Base-by-base conservation (phyloP, 2,329 filamentous ascomycete species). In the Pezicula neosporulosa region DNA sequence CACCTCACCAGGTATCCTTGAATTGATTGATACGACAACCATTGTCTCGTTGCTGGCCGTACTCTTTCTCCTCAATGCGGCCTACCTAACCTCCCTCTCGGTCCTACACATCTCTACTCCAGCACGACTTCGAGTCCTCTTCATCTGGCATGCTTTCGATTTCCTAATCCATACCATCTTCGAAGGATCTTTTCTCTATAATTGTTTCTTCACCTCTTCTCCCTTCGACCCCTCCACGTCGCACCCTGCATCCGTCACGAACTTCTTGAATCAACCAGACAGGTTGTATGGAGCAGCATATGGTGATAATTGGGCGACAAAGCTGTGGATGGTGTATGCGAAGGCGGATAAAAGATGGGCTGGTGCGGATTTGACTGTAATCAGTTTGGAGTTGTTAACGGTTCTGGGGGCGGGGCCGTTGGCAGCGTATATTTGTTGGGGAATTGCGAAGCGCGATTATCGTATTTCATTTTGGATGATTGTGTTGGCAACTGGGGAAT, bases 91-190 rank as follows among this genome's bases (percentile, higher is more conserved):
- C 19, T 83, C 81, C 9, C 71, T 72, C 28, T 60, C 56, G 45
- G 70, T 68, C 74, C 48, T 79, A 9, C 38, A 44, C 0, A n/a
- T 45, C 6, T 27, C 37, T 9, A 61, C 58, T 2, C 54, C 80
- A 1, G 66, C 72, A 36, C 80, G 83, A 47, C 77, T 78, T 50
- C 90, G 91, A 55, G 74, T 89, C 66, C 84, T 97, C 58, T 96
- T 96, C 78, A 81, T 95, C 72, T 97, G 93, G 93, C 92, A 97
- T 74, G 80, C 89, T 36, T 95, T 96, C 72, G 92, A 97, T 69
- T 90, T 90, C 30, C 80, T 97, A 41, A 93, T 92, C 64, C 94
- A 99, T 74, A 83, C 95, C 70, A 77, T 90, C 68, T 87, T 97
- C 67, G 93, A 97, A 73, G 92, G 90, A 49, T 87, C 84, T 63